Conservation (phyloP, 2,329 filamentous ascomycete species). For the Colletotrichum kahawae region DNA sequence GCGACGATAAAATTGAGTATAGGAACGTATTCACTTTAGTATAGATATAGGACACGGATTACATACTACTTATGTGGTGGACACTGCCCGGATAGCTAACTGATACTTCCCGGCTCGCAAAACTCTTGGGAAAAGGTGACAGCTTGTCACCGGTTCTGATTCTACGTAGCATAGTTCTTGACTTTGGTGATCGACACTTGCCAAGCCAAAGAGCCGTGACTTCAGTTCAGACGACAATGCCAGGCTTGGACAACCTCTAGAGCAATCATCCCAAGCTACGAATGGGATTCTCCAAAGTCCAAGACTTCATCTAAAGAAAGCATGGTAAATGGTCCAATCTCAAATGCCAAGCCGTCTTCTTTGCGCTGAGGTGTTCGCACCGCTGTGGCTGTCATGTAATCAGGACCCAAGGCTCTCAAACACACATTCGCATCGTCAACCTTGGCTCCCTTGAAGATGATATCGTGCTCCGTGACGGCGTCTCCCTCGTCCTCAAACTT, state of each 20-base stretch:
- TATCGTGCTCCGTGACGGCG: slow-evolving; percentile 38
- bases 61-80: no score
- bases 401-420: slow-evolving; percentile 47
- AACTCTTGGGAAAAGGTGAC: no score
- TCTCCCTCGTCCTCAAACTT: slow-evolving; percentile 38
- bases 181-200: neutral
- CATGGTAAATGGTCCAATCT: slow-evolving; percentile 45
- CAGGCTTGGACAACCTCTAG: neutral
- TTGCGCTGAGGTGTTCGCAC: slow-evolving; percentile 45
- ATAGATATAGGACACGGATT: no score
- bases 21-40: no score
- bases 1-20: no score
- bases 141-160: neutral
- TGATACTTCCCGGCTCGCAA: no score
- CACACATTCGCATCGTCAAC: slow-evolving; percentile 48
- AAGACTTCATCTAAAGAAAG: slow-evolving; percentile 52
- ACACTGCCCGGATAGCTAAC: no score
- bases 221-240: neutral
- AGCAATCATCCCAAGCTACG: neutral
- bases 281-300: slow-evolving; percentile 42
- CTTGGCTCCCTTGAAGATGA: slow-evolving; percentile 42
- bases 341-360: slow-evolving; percentile 41
- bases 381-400: slow-evolving; percentile 61
- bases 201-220: neutral
- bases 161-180: neutral